A percentile compares a stretch with the other conserved stretches of the same genome.
Conservation (phyloP, 1,284 basidiomycete species). For the Tylopilus microsporus region DNA sequence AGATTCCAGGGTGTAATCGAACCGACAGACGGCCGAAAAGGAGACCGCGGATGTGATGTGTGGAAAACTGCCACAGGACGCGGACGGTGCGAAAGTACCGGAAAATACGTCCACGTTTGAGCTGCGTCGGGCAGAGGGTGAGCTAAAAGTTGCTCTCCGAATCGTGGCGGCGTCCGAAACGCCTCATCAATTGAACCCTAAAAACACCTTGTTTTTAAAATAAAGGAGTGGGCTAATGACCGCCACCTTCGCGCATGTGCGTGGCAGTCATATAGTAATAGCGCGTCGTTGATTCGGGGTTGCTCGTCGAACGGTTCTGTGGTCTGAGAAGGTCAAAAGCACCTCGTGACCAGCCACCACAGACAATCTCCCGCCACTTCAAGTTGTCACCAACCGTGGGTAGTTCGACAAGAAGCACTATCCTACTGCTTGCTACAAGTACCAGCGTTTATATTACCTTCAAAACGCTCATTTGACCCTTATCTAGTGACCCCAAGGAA, state of each 20-base stretch:
- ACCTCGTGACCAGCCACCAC: neutral
- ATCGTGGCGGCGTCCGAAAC: conserved; percentile 5
- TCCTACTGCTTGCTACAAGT: neutral
- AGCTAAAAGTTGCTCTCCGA: conserved; percentile 3
- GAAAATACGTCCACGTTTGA: neutral
- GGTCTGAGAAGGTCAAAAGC: neutral
- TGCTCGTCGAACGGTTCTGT: neutral
- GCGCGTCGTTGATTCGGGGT: conserved; percentile 7
- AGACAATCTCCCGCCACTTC: too few relatives aligned
- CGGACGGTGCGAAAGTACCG: conserved; percentile 5
- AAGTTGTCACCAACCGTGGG: neutral
- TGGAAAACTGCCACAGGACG: conserved; percentile 11
- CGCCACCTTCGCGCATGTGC: conserved; percentile 13
- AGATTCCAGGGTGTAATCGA: neutral
- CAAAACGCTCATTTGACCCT: neutral
- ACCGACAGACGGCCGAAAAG: neutral
- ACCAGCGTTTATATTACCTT: neutral
- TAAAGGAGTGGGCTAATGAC: conserved; percentile 15
- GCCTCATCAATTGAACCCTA: conserved; percentile 2
- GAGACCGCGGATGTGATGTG: conserved; percentile 2
- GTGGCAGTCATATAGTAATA: conserved; percentile 8
- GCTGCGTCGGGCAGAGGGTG: neutral
- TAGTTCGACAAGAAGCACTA: neutral
- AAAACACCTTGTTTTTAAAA: neutral
- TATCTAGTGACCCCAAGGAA: conserved; percentile 5